These are phyloP conservation scores for Cornus florida DNA, from an alignment of 148 eudicot genomes.

Conservation along the genomic window DNA sequence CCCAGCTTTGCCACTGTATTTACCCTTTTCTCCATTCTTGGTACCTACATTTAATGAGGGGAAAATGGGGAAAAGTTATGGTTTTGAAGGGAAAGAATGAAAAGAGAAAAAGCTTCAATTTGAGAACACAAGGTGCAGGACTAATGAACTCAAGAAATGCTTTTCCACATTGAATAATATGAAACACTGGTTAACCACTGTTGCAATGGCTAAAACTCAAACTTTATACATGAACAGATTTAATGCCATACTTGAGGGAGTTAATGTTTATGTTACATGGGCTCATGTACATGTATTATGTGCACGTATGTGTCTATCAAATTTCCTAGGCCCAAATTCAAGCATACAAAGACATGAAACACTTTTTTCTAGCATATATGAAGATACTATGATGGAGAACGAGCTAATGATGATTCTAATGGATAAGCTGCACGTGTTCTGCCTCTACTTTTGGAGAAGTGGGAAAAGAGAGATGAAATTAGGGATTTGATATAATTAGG, in stretches of 20 bases:
- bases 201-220: not conserved
- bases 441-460: no score
- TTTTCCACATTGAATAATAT: not conserved
- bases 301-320: no score
- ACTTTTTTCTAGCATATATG: no score
- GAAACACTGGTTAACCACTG: not conserved
- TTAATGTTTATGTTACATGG: no score
- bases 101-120: not conserved
- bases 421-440: no score
- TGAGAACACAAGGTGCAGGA: not conserved
- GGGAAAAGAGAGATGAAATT: no score
- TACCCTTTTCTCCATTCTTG: conserved; percentile 85
- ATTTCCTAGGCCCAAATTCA: no score
- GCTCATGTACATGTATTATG: no score
- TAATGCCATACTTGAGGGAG: not conserved
- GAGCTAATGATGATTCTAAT: no score
- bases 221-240: not conserved
- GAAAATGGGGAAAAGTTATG: not conserved
- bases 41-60: conserved; percentile 46
- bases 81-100: not conserved
- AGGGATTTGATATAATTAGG: no score
- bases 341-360: no score
- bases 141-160: not conserved
- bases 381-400: no score
- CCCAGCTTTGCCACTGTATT: conserved; percentile 79